Evolutionary conservation across 1,284 basidiomycete genomes (phyloP), one percentile per base, ranked within the genome.

Genomic region (Trametes hirsuta): DNA sequence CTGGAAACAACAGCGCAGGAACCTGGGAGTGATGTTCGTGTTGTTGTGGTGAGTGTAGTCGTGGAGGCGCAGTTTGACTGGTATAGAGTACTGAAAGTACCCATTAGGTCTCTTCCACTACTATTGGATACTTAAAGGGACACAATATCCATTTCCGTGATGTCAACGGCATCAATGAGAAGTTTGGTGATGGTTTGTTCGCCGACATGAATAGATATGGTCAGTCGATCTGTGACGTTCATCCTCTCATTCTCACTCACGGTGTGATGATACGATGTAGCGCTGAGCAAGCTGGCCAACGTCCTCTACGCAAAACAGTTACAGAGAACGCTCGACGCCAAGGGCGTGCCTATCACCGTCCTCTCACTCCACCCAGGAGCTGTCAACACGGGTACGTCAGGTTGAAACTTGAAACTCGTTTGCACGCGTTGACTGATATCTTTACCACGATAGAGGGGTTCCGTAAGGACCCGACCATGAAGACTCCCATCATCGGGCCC

Each of bases 11-110:
- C 84, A 0, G 77, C 81, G 1, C 69, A 74, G 24, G 68, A 78
- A 53, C 75, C 77, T 3, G 73, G 71, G 22, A 72, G 78, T 0
- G 84, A 86, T 59, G 82, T 85, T 49, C 81, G 84, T 25, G 72
- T 86, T 25, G 74, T 86, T 9, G 76, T 78, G 49, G 84, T 85
- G 46, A 49, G 79, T 8, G 48, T 15, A 21, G 2, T 15, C 15
- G n/a, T 10, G 15, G n/a, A 44, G 15, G 4, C n/a, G 6, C 4
- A 34, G 11, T 12, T 42, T 18, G 3, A 18, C 10, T 15, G n/a
- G n/a, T 3, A 3, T 22, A 15, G 49, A 3, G 24, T 14, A 40
- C 15, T 5, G 18, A 34, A n/a, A 2, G 46, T 34, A 35, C 21
- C 5, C 18, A 24, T 2, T 11, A 69, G 65, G 54, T 72, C 21